Evolutionary conservation across 1,284 basidiomycete species (phyloP), one percentile per base, ranked within the genome.

Genomic region (Sphagnurus paluster): DNA sequence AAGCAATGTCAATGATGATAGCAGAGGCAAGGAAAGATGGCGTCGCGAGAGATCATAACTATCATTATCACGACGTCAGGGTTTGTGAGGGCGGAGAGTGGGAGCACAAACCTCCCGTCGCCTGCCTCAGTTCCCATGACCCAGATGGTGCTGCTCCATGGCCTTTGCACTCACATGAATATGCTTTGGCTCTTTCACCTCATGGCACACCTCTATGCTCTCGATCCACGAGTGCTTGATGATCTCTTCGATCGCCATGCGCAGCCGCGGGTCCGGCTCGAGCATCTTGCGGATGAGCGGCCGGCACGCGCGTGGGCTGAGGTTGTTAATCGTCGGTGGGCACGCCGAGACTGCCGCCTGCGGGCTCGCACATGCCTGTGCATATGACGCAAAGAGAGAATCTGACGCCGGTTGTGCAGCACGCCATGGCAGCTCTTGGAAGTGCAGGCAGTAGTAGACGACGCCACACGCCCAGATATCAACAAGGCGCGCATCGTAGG

Each of bases 391-490:
- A 66, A 94, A 99, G 9, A 96, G 82, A 5, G 81, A 71, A 62
- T 99, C 96, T 2, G 83, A 75, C 26, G 72, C 70, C 6, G 67
- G 60, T 65, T 98, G 95, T 26, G 96, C 96, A 9, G 93, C 92
- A 46, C 95, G 86, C 96, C 97, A 99, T 0, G 96, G 94, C 42
- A 98, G 78, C 66, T 98, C 94, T 65, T 93, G 90, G 74, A 96
- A 96, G 69, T 95, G 91, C 67, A 98, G 83, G 75, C 96, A 98
- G 74, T 99, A 99, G 70, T 97, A 98, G 53, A 99, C 95, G 54
- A 99, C 83, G 9, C 90, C 96, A 42, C 90, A 90, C 0, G 96
- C 95, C 96, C 96, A 99, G 42, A 99, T 91, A 62, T 99, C 96
- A 54, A 99, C 96, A 3, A 96, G 79, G 21, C 96, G 85, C 1